Conservation (phyloP, 2,329 filamentous ascomycete genomes). For the Diaporthe batatas region DNA sequence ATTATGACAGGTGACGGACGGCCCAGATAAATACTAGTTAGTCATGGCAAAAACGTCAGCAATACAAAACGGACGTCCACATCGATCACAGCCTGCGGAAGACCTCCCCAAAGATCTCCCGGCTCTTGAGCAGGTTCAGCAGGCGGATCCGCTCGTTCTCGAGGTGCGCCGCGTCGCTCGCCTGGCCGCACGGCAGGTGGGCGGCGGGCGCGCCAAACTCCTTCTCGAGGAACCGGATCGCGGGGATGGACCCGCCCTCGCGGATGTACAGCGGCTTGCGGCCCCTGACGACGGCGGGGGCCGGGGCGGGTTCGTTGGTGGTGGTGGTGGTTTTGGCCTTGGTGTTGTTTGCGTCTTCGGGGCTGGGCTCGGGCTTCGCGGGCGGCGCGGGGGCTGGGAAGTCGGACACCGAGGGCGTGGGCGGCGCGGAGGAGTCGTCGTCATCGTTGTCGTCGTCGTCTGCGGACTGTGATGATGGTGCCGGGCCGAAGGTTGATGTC, state of each 20-base stretch:
- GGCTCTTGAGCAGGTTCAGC: constrained; percentile 88
- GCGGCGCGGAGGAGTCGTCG: constrained; percentile 3
- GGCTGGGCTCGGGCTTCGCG: neutral
- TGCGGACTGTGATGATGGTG: neutral
- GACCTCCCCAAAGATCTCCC: constrained; percentile 90
- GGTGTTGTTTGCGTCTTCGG: neutral
- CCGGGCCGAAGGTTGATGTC: constrained; percentile 29
- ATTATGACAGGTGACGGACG: too few species aligned
- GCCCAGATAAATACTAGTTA: too few species aligned
- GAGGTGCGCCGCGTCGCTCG: constrained; percentile 92
- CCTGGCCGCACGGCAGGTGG: constrained; percentile 93
- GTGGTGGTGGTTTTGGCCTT: neutral
- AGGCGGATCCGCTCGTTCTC: constrained; percentile 94
- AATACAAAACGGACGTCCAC: too few species aligned
- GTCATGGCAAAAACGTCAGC: too few species aligned
- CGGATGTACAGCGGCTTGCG: constrained; percentile 89
- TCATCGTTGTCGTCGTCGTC: neutral
- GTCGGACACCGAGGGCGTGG: constrained; percentile 1
- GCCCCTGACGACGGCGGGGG: constrained; percentile 50
- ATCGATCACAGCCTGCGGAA: constrained; percentile 74
- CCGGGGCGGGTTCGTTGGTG: neutral
- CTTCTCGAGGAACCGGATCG: constrained; percentile 94
- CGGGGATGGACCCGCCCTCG: constrained; percentile 94
- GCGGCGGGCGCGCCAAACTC: constrained; percentile 92
- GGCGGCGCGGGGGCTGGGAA: neutral